Percentiles rank a stretch among this genome's conserved stretches.
Conservation (phyloP, 1,284 basidiomycete genomes). For the Termitomyces sp. region DNA sequence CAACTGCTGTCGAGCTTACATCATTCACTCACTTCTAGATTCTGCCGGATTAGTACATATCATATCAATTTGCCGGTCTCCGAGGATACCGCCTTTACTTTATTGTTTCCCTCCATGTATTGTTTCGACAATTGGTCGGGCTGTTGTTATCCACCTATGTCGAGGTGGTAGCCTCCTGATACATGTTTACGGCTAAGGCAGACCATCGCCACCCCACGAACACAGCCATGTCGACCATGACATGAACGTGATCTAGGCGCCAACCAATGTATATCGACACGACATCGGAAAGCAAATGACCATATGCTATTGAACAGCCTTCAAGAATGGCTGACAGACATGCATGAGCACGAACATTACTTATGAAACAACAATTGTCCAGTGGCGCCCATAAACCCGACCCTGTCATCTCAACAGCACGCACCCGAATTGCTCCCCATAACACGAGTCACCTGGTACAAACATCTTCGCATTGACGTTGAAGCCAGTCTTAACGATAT, state of each 20-base stretch:
- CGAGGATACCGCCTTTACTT: neutral
- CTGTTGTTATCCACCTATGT: neutral
- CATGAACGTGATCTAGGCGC: neutral
- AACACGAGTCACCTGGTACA: slow-evolving; percentile 3
- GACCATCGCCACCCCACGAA: neutral
- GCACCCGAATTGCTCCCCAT: slow-evolving; percentile 9
- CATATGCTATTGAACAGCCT: too few relatives aligned
- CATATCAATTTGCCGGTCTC: neutral
- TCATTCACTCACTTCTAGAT: neutral
- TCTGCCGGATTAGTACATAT: too few relatives aligned
- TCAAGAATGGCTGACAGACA: neutral
- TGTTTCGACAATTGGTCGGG: neutral
- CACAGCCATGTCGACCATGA: neutral
- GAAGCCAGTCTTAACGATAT: slow-evolving; percentile 4
- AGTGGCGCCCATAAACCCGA: neutral
- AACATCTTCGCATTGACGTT: slow-evolving; percentile 10
- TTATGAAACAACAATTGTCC: neutral
- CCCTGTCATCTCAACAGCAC: neutral
- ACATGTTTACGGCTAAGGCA: neutral
- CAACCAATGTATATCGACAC: neutral
- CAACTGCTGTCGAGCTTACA: slow-evolving; percentile 4
- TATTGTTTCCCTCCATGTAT: neutral
- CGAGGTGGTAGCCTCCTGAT: neutral
- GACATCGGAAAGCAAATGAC: neutral
- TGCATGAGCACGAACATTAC: neutral